Conservation (phyloP, 83 land plant species). For the Diphasiastrum complanatum region DNA sequence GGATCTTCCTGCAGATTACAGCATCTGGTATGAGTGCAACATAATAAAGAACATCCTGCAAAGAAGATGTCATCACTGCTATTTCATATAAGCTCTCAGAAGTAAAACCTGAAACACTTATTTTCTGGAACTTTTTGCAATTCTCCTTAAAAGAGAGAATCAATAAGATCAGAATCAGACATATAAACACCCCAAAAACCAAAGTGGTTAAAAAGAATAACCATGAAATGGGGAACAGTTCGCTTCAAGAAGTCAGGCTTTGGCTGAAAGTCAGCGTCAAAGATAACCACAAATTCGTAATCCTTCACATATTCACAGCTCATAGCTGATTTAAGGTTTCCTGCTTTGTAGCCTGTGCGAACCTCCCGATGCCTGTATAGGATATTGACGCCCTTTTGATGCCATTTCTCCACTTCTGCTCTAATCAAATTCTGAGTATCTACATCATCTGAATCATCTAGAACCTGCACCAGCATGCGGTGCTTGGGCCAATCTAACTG, state of each 20-base stretch:
- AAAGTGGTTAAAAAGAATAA: too few species aligned
- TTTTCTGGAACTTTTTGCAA: too few species aligned
- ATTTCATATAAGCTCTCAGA: too few species aligned
- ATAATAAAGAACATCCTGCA: too few species aligned
- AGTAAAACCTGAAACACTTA: too few species aligned
- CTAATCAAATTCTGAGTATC: not conserved
- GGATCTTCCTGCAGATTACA: slow-evolving; percentile 1
- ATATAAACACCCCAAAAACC: too few species aligned
- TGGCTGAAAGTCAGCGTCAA: too few species aligned
- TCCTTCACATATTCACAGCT: slow-evolving; percentile 1
- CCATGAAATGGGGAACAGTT: too few species aligned
- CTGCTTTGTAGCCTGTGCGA: not conserved
- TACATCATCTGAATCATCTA: not conserved
- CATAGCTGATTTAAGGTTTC: not conserved
- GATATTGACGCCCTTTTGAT: not conserved
- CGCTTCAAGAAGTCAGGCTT: not conserved
- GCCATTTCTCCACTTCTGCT: not conserved
- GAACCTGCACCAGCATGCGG: not conserved
- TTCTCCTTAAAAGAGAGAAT: too few species aligned
- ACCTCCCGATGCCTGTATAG: not conserved
- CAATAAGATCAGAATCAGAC: too few species aligned
- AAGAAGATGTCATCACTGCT: too few species aligned
- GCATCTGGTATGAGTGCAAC: too few species aligned
- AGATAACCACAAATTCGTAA: not conserved
- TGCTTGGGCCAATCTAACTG: not conserved